Conservation (phyloP, 345 rosid genomes). For the Carallia pectinifolia region DNA sequence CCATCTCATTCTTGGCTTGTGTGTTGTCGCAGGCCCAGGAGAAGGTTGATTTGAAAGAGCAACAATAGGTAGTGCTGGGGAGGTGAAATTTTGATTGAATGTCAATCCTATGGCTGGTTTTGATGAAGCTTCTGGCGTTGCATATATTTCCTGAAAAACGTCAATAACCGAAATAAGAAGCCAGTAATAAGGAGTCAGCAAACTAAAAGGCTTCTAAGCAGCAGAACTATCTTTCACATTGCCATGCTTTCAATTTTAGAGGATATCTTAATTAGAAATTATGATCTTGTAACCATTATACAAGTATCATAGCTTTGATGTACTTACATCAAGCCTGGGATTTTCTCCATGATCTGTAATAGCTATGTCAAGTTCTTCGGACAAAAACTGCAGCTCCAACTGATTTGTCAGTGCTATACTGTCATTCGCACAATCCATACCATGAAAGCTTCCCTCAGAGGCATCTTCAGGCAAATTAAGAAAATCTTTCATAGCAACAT, state of each 20-base stretch:
- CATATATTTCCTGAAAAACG: conserved; percentile 67
- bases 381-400: conserved; percentile 74
- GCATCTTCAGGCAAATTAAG: conserved; percentile 49
- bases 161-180: conserved; percentile 26
- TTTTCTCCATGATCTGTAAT: conserved; percentile 73
- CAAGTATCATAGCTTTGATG: background rate
- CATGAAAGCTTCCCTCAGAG: conserved; percentile 55
- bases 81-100: conserved; percentile 31
- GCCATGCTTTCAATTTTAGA: background rate
- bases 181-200: background rate
- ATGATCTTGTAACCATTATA: background rate
- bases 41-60: conserved; percentile 46
- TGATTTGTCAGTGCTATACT: conserved; percentile 51
- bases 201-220: background rate
- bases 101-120: conserved; percentile 31
- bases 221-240: background rate
- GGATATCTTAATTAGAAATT: background rate
- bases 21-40: conserved; percentile 44
- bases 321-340: conserved; percentile 80
- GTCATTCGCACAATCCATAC: conserved; percentile 41
- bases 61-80: conserved; percentile 37
- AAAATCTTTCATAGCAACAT: conserved; percentile 49
- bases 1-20: conserved; percentile 93
- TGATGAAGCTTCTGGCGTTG: conserved; percentile 38
- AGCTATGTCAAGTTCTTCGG: conserved; percentile 79